phyloP scores from a whole-genome alignment of 2,329 filamentous ascomycete species.

The Arthrobotrys entomopaga region DNA sequence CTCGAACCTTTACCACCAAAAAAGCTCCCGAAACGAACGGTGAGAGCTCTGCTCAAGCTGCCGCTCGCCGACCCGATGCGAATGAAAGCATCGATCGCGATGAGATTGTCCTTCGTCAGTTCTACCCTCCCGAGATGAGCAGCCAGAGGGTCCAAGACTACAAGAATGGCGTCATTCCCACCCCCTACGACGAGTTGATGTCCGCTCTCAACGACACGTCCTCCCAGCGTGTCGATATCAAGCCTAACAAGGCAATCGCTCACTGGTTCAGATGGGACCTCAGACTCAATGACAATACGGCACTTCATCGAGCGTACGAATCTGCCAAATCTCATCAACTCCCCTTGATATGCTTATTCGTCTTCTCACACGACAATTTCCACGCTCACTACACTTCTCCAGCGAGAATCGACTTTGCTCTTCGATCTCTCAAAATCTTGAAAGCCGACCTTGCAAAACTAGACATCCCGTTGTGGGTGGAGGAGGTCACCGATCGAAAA shows the following conservation, averaged over 20 bases:
- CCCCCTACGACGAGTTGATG: conserved; percentile 77
- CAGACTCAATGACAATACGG: conserved; percentile 77
- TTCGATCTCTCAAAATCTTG: conserved; percentile 76
- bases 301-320: conserved; percentile 73
- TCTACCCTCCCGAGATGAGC: conserved; percentile 87
- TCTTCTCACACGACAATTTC: conserved; percentile 84
- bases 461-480: conserved; percentile 81
- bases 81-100: conserved; percentile 59
- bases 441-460: conserved; percentile 74
- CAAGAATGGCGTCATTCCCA: conserved; percentile 73
- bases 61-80: background rate
- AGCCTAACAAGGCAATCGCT: conserved; percentile 72
- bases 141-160: conserved; percentile 81
- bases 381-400: conserved; percentile 80
- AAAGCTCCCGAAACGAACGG: background rate
- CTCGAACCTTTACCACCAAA: conserved; percentile 4
- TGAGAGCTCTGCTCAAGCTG: background rate
- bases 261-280: conserved; percentile 94
- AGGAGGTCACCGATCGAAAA: conserved; percentile 75
- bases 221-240: conserved; percentile 66
- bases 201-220: conserved; percentile 72
- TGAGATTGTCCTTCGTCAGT: conserved; percentile 76
- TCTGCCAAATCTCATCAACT: conserved; percentile 74
- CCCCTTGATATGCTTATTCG: conserved; percentile 79
- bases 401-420: conserved; percentile 79